Conservation (phyloP, 768 basidiomycete genomes). For the Agrocybe pediades region DNA sequence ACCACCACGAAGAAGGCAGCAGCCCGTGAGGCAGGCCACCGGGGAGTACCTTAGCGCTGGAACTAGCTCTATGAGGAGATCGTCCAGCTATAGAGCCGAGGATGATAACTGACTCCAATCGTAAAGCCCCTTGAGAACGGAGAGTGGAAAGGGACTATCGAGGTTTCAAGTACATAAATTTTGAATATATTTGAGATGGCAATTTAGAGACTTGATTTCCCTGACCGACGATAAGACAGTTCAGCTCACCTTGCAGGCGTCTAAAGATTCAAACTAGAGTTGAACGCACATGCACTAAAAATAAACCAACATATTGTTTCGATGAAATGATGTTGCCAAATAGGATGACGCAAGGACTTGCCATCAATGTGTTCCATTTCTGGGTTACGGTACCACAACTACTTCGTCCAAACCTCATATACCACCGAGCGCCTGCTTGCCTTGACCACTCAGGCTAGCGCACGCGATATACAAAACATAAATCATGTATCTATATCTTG, state of each 20-base stretch:
- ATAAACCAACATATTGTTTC: neutral
- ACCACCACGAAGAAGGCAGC: constrained; percentile 37
- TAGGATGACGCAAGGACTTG: neutral
- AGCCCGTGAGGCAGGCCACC: constrained; percentile 23
- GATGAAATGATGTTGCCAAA: neutral
- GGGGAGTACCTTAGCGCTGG: constrained; percentile 27
- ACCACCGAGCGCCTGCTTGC: neutral
- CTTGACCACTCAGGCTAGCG: neutral
- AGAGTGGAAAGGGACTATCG: no score
- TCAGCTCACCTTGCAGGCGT: no score
- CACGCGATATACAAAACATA: constrained; percentile 4
- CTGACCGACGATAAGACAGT: no score
- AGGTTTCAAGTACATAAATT: no score
- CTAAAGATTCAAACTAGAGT: no score
- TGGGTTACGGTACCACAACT: no score
- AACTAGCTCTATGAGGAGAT: constrained; percentile 28
- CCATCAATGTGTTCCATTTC: neutral
- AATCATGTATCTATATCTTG: constrained; percentile 77
- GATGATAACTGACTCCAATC: constrained; percentile 10
- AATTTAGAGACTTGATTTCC: no score
- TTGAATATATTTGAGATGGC: no score
- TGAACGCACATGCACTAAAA: no score
- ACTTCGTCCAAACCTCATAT: neutral
- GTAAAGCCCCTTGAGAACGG: no score
- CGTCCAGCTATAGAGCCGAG: constrained; percentile 18